Conservation (phyloP, 2,329 filamentous ascomycete species). For the Pseudocercospora fijiensis region DNA sequence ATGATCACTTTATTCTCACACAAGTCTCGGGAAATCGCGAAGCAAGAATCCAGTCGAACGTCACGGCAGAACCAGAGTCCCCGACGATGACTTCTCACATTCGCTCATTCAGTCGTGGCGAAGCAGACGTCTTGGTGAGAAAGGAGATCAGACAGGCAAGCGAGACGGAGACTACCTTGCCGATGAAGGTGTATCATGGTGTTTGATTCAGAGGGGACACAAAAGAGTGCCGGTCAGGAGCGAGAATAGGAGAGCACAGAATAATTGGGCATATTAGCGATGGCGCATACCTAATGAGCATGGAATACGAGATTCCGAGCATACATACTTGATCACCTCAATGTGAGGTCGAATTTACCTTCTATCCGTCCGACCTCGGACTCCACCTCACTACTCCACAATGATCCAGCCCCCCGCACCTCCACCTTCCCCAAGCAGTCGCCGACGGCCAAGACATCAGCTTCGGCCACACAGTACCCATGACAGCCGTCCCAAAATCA, state of each 20-base stretch:
- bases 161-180: conserved; percentile 26
- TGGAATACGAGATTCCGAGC: neutral
- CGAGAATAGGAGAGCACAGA: neutral
- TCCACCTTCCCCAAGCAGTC: neutral
- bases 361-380: conserved; percentile 1
- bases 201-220: neutral
- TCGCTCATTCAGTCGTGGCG: conserved; percentile 15
- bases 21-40: conserved; percentile 9
- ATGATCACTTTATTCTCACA: conserved; percentile 20
- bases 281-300: conserved; percentile 3
- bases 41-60: conserved; percentile 15
- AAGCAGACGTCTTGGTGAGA: conserved; percentile 28
- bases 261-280: neutral
- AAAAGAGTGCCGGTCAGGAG: neutral
- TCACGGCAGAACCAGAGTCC: conserved; percentile 22
- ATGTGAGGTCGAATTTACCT: neutral
- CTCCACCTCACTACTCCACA: neutral
- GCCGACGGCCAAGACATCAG: neutral
- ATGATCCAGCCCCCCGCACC: neutral
- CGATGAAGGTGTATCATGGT: conserved; percentile 17
- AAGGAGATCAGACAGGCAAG: conserved; percentile 34
- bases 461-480: neutral
- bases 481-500: neutral
- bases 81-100: conserved; percentile 19
- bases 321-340: neutral